Conservation (phyloP, 768 basidiomycete species). For the Amanita rubescens region DNA sequence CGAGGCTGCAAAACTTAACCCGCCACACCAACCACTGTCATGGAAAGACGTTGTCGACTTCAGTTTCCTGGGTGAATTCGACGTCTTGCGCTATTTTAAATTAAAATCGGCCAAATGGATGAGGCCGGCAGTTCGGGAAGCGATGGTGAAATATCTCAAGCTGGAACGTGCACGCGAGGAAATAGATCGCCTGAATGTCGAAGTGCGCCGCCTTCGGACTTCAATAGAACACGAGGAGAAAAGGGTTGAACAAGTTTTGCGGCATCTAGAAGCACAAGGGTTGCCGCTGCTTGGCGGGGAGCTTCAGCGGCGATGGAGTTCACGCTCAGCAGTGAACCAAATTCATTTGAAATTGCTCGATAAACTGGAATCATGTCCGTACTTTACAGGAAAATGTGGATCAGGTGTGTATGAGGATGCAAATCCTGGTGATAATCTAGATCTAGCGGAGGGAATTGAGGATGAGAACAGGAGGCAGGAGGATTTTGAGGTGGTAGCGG, state of each 20-base stretch:
- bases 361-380: background rate
- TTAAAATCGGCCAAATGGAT: constrained; percentile 3
- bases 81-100: constrained; percentile 9
- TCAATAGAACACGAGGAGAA: too few relatives aligned
- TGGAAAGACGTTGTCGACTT: constrained; percentile 20
- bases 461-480: background rate
- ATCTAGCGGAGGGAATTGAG: background rate
- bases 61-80: constrained; percentile 16
- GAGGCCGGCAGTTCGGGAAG: constrained; percentile 12
- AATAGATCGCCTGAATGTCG: constrained; percentile 15
- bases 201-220: constrained; percentile 13
- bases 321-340: background rate
- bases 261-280: background rate
- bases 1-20: constrained; percentile 7
- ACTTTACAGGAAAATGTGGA: background rate
- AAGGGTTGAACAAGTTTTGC: background rate
- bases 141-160: constrained; percentile 13
- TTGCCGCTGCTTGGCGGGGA: background rate
- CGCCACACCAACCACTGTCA: constrained; percentile 4
- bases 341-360: background rate
- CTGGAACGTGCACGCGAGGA: too few relatives aligned
- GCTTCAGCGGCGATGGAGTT: background rate
- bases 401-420: background rate
- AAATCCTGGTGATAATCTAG: background rate
- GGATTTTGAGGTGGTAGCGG: background rate